Conservation (phyloP, 208 protist genomes). For the Phytomonas francai region DNA sequence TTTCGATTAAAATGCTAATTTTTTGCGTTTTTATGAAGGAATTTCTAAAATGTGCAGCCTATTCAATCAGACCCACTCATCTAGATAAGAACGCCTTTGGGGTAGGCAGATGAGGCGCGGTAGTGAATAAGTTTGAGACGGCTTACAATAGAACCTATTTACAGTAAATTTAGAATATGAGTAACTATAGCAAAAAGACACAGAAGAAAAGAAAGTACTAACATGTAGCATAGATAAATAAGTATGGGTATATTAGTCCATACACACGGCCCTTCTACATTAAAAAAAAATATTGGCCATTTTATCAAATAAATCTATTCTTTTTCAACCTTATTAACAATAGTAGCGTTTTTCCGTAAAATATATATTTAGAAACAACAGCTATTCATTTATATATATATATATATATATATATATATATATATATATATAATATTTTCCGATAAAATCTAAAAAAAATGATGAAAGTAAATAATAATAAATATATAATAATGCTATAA, state of each 20-base stretch:
- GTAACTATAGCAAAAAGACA: not conserved
- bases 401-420: no score
- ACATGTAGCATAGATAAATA: not conserved
- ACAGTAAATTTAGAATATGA: not conserved
- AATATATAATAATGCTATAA: not conserved
- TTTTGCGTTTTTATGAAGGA: not conserved
- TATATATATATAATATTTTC: no score
- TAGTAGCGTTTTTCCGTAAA: not conserved
- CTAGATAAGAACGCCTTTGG: not conserved
- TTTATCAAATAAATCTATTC: not conserved
- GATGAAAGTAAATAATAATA: slow-evolving; percentile 7
- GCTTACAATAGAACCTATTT: not conserved
- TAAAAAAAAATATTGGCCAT: not conserved
- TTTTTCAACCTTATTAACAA: not conserved
- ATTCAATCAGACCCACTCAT: not conserved
- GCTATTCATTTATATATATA: no score
- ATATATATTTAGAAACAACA: slow-evolving; percentile 11
- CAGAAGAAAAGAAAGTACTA: not conserved
- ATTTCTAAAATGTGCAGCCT: not conserved
- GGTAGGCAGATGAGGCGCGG: not conserved
- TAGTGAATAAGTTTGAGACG: not conserved
- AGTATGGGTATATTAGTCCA: not conserved
- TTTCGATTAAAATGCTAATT: not conserved
- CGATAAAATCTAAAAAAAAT: slow-evolving; percentile 7
- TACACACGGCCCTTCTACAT: not conserved